Evolutionary conservation across 768 basidiomycete species (phyloP).

Genomic region (Tricholoma bakamatsutake): DNA sequence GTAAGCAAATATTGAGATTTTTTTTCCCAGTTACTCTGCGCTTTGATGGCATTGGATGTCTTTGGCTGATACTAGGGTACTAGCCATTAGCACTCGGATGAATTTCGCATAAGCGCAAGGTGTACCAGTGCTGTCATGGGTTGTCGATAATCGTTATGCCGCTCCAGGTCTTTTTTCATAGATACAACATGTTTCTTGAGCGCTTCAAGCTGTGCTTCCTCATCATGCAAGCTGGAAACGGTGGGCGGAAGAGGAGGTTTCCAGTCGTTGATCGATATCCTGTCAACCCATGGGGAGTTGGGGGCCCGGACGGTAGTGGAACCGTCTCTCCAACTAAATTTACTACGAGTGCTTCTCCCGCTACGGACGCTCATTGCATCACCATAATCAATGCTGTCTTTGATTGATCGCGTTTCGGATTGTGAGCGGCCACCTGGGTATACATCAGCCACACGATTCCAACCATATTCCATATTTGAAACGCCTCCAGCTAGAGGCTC

Average conservation of each 20-base stretch:
- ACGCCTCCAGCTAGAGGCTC: slow-evolving; percentile 95
- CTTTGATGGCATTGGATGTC: slow-evolving; percentile 66
- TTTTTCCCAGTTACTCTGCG: slow-evolving; percentile 88
- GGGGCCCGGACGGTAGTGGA: slow-evolving; percentile 56
- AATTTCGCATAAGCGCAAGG: background rate
- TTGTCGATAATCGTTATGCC: slow-evolving; percentile 77
- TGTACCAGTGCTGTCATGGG: slow-evolving; percentile 78
- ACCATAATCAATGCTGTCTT: slow-evolving; percentile 39
- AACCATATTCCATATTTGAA: slow-evolving; percentile 99
- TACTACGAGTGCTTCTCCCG: slow-evolving; percentile 67
- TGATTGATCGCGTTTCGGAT: slow-evolving; percentile 51
- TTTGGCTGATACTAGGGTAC: slow-evolving; percentile 69
- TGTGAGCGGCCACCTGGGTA: slow-evolving; percentile 43
- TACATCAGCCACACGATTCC: slow-evolving; percentile 72
- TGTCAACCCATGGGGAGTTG: slow-evolving; percentile 72
- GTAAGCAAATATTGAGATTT: slow-evolving; percentile 85
- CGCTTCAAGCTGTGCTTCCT: slow-evolving; percentile 90
- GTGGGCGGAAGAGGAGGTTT: slow-evolving; percentile 83
- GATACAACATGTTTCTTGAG: slow-evolving; percentile 73
- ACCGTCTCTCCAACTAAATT: slow-evolving; percentile 66
- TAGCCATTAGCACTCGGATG: slow-evolving; percentile 10
- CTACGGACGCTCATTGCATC: slow-evolving; percentile 74
- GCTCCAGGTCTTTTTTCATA: slow-evolving; percentile 73
- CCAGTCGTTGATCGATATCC: slow-evolving; percentile 87
- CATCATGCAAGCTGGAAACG: slow-evolving; percentile 80